Evolutionary conservation across 1,139 yeast species (phyloP).

Genomic region (Protomyces gravidus): DNA sequence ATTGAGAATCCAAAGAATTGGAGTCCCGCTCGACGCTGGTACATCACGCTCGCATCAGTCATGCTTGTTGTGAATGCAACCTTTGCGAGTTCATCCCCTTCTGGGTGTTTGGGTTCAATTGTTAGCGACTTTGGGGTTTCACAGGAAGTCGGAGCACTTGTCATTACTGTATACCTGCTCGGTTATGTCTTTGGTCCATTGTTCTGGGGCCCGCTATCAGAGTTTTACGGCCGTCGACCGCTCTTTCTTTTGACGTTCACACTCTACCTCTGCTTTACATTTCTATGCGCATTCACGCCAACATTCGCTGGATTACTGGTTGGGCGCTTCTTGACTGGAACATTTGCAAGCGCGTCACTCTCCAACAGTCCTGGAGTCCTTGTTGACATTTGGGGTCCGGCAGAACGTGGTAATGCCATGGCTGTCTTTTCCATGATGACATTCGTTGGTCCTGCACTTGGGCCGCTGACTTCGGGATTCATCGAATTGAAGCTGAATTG

Average conservation of each 20-base stretch:
- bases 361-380: conserved; percentile 73
- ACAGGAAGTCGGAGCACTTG: conserved; percentile 70
- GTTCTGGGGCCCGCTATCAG: conserved; percentile 85
- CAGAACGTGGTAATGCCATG: conserved; percentile 54
- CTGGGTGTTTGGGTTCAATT: conserved; percentile 68
- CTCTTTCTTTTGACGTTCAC: conserved; percentile 74
- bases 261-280: conserved; percentile 70
- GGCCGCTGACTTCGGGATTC: conserved; percentile 58
- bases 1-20: conserved; percentile 53
- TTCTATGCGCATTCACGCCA: conserved; percentile 83
- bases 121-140: conserved; percentile 62
- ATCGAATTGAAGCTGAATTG: conserved; percentile 50
- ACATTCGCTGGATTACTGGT: conserved; percentile 76
- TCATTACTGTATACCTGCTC: conserved; percentile 78
- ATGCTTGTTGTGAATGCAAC: conserved; percentile 47
- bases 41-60: conserved; percentile 44
- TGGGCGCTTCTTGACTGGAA: conserved; percentile 82
- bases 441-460: conserved; percentile 57
- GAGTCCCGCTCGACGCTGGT: conserved; percentile 43
- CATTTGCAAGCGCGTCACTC: conserved; percentile 76
- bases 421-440: conserved; percentile 61
- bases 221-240: conserved; percentile 78
- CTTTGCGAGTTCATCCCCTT: conserved; percentile 48
- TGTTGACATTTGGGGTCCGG: conserved; percentile 57
- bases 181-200: conserved; percentile 73